phyloP scores from a whole-genome alignment of 1,139 yeast species.

The Oligophagozyma castellii region DNA sequence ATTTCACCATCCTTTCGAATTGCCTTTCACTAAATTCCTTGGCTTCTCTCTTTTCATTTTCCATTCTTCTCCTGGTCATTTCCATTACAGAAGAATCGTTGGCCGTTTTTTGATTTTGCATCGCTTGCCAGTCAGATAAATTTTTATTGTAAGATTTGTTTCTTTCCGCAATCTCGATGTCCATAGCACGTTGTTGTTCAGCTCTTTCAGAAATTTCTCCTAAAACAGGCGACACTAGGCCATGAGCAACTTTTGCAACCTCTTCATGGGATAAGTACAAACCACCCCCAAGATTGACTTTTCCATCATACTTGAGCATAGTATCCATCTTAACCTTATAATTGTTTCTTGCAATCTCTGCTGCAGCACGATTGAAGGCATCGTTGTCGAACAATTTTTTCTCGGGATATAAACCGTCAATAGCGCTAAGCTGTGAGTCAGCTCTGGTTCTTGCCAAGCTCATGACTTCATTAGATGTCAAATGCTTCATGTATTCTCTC shows the following conservation, averaged over 20 bases:
- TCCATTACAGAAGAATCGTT: conserved; percentile 15
- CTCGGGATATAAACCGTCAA: conserved; percentile 29
- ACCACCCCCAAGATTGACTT: conserved; percentile 79
- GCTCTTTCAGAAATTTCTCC: conserved; percentile 64
- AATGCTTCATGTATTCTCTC: conserved; percentile 13
- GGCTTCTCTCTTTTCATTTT: conserved; percentile 15
- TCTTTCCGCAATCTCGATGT: conserved; percentile 35
- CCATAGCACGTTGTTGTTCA: conserved; percentile 53
- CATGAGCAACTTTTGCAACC: conserved; percentile 68
- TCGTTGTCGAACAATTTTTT: conserved; percentile 26
- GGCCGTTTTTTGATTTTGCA: conserved; percentile 11
- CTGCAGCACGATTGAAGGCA: conserved; percentile 35
- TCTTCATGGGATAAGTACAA: conserved; percentile 63
- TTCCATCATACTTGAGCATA: conserved; percentile 10
- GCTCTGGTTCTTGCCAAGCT: conserved; percentile 52
- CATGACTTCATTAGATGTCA: conserved; percentile 35
- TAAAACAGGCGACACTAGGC: conserved; percentile 76
- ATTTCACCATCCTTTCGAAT: conserved; percentile 16
- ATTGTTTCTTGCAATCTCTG: conserved; percentile 49
- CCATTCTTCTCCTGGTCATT: conserved; percentile 21
- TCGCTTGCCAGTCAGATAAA: conserved; percentile 5
- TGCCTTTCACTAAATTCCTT: conserved; percentile 17
- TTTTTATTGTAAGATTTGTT: conserved; percentile 4
- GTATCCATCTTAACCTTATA: conserved; percentile 11
- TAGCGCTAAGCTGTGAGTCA: conserved; percentile 31